Conservation (phyloP, 2,329 filamentous ascomycete species). For the Nigrospora osmanthi region DNA sequence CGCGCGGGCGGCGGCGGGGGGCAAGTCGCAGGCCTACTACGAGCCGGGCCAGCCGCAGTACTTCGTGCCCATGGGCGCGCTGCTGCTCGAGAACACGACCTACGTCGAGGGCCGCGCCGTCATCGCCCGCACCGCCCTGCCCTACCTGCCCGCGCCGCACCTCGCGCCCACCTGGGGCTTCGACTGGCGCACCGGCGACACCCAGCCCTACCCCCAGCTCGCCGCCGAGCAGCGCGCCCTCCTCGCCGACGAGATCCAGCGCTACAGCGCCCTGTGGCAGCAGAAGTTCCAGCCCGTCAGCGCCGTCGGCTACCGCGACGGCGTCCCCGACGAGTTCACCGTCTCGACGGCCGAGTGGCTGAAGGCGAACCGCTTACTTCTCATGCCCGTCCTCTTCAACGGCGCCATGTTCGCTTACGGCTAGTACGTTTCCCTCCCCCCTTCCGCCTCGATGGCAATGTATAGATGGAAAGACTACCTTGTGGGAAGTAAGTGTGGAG, state of each 20-base stretch:
- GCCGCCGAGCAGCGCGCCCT: neutral
- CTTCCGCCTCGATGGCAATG: neutral
- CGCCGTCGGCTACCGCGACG: neutral
- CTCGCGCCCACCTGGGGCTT: neutral
- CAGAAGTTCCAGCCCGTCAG: neutral
- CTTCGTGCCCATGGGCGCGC: neutral
- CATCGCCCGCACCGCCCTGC: neutral
- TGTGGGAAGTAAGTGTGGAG: too few relatives aligned
- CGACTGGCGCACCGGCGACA: neutral
- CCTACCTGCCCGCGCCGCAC: neutral
- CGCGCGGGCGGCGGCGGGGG: neutral
- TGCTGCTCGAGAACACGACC: neutral
- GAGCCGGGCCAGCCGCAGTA: neutral
- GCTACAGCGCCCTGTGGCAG: neutral
- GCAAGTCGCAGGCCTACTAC: neutral
- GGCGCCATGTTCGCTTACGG: neutral
- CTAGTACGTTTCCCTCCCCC: neutral
- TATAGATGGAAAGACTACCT: neutral
- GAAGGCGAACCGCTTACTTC: neutral
- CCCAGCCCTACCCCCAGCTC: neutral
- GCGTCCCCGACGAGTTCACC: neutral
- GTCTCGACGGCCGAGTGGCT: neutral
- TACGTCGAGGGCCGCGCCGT: neutral
- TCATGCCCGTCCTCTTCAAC: neutral
- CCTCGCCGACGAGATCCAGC: conserved; percentile 3